A percentile compares a stretch with the other conserved stretches of the same genome.
Evolutionary conservation across 257 asterid species (phyloP).

Genomic region (Lycium barbarum): DNA sequence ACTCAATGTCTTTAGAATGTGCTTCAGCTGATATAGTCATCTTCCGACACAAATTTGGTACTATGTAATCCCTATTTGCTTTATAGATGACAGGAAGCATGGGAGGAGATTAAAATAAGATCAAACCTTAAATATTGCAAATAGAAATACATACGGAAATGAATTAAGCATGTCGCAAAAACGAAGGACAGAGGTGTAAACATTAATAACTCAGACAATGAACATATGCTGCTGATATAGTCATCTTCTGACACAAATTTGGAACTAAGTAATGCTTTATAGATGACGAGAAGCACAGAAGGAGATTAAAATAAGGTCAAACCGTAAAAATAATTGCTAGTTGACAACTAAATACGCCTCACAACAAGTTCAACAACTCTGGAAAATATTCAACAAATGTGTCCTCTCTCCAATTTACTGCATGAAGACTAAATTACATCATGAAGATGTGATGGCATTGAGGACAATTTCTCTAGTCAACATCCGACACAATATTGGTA

Average conservation of each 20-base stretch:
- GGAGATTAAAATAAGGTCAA: not conserved
- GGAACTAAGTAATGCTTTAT: no score
- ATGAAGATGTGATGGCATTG: constrained; percentile 30
- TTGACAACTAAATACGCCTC: not conserved
- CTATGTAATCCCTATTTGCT: not conserved
- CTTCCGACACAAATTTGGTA: not conserved
- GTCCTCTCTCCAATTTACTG: not conserved
- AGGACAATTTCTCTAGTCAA: constrained; percentile 40
- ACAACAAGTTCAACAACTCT: not conserved
- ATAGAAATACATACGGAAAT: not conserved
- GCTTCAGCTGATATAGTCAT: constrained; percentile 25
- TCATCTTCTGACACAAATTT: not conserved
- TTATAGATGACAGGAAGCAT: not conserved
- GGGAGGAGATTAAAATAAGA: not conserved
- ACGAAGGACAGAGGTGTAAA: not conserved
- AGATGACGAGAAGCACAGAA: not conserved
- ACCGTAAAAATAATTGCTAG: not conserved
- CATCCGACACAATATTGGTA: constrained; percentile 44
- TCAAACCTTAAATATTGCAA: not conserved
- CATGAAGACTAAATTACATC: constrained; percentile 28
- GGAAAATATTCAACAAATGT: not conserved
- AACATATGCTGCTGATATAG: constrained; percentile 12
- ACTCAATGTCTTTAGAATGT: not conserved
- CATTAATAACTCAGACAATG: not conserved
- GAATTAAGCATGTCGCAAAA: not conserved